Evolutionary conservation across 2,329 filamentous ascomycete species (phyloP).

Genomic region (Pseudogymnoascus destructans): DNA sequence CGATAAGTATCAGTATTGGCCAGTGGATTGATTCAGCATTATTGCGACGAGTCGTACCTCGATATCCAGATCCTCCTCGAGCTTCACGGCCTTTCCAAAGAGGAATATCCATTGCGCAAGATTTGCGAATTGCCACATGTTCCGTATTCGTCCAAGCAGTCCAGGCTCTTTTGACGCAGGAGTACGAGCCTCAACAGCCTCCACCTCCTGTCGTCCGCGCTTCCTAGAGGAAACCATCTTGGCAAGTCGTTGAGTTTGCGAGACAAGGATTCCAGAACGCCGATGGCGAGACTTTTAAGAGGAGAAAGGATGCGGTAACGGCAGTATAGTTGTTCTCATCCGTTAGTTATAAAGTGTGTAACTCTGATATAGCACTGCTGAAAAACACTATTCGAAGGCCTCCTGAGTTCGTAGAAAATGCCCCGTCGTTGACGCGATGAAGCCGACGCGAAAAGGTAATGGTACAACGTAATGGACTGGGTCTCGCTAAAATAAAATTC

Average conservation of each 20-base stretch:
- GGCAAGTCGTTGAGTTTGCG: slow-evolving; percentile 4
- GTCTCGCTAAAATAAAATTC: slow-evolving; percentile 7
- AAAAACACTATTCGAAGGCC: background rate
- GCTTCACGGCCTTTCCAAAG: slow-evolving; percentile 80
- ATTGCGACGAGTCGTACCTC: slow-evolving; percentile 47
- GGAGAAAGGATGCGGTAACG: background rate
- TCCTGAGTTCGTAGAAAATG: background rate
- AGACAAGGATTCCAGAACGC: background rate
- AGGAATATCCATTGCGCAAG: slow-evolving; percentile 86
- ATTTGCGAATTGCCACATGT: slow-evolving; percentile 92
- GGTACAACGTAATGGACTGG: slow-evolving; percentile 4
- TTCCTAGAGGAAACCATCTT: slow-evolving; percentile 37
- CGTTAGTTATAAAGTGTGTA: background rate
- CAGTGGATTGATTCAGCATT: background rate
- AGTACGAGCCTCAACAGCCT: slow-evolving; percentile 16
- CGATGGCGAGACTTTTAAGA: background rate
- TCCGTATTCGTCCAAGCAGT: slow-evolving; percentile 57
- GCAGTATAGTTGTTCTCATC: slow-evolving; percentile 5
- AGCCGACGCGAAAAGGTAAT: slow-evolving; percentile 8
- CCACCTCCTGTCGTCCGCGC: slow-evolving; percentile 34
- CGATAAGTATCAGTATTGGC: slow-evolving; percentile 11
- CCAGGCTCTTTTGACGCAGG: slow-evolving; percentile 22
- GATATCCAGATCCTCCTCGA: slow-evolving; percentile 77
- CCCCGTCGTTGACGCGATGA: slow-evolving; percentile 6
- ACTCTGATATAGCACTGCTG: background rate